Conservation (phyloP, 2,329 filamentous ascomycete genomes). For the Diaporthe helianthi region DNA sequence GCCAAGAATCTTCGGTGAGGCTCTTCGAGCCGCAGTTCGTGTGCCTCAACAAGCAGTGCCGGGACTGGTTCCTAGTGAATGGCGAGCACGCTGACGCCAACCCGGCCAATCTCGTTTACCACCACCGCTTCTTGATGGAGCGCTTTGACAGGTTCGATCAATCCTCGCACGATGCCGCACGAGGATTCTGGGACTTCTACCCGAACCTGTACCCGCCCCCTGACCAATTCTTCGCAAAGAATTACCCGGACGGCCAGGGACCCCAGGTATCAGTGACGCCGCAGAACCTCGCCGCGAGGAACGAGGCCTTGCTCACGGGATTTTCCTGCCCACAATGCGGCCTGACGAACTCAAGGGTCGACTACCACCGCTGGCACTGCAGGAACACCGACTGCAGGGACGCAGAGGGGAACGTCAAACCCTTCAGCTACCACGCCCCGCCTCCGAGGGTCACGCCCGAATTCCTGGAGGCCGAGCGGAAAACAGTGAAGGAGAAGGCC, state of each 20-base stretch:
- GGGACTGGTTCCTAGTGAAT: not conserved
- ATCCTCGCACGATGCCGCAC: too few species aligned
- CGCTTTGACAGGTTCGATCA: not conserved
- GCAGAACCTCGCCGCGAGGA: not conserved
- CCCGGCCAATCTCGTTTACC: not conserved
- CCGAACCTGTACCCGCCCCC: not conserved
- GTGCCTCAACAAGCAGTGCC: slow-evolving; percentile 3
- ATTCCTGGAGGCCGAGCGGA: not conserved
- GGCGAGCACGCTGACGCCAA: not conserved
- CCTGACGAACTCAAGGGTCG: not conserved
- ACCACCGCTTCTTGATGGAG: not conserved
- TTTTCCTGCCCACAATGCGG: slow-evolving; percentile 18
- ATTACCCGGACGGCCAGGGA: not conserved
- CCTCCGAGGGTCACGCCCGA: not conserved
- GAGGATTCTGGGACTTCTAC: not conserved
- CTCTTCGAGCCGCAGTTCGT: not conserved
- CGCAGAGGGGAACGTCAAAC: not conserved
- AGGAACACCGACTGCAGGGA: not conserved
- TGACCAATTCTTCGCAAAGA: not conserved
- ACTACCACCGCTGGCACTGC: slow-evolving; percentile 19
- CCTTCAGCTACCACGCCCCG: slow-evolving; percentile 1
- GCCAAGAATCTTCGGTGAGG: not conserved
- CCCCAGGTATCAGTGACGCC: not conserved
- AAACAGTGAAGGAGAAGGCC: too few species aligned
- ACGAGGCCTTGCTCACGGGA: not conserved